Percentiles rank a stretch among this genome's conserved stretches.
Conservation (phyloP, 805 yeast species). For the Starmerella lactis-condensi region DNA sequence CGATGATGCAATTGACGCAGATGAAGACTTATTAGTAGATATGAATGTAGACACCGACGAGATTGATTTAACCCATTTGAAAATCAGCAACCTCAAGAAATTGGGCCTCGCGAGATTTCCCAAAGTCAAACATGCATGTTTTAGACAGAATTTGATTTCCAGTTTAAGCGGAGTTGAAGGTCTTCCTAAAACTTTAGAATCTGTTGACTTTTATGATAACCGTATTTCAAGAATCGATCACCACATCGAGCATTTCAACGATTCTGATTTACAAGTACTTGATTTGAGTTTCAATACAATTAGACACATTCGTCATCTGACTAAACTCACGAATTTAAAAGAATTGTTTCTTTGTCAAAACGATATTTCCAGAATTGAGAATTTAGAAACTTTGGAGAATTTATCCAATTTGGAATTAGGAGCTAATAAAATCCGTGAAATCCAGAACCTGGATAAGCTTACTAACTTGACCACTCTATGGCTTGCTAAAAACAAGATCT, state of each 20-base stretch:
- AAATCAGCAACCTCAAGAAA: slow-evolving; percentile 32
- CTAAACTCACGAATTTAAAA: slow-evolving; percentile 39
- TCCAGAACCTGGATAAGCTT: slow-evolving; percentile 38
- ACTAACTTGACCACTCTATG: slow-evolving; percentile 54
- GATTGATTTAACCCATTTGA: slow-evolving; percentile 41
- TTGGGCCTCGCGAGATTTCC: slow-evolving; percentile 32
- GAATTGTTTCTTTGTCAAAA: slow-evolving; percentile 78
- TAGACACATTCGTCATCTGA: slow-evolving; percentile 64
- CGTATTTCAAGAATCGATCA: slow-evolving; percentile 63
- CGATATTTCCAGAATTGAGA: slow-evolving; percentile 53
- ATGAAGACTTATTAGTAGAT: slow-evolving; percentile 34
- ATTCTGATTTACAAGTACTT: slow-evolving; percentile 31
- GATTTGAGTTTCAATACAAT: slow-evolving; percentile 85
- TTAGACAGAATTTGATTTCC: slow-evolving; percentile 69
- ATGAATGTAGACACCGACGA: slow-evolving; percentile 31
- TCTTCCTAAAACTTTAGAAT: slow-evolving; percentile 41
- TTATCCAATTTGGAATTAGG: slow-evolving; percentile 70
- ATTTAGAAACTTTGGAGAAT: slow-evolving; percentile 36
- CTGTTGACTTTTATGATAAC: slow-evolving; percentile 81
- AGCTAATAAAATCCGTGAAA: slow-evolving; percentile 51
- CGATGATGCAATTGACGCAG: slow-evolving; percentile 35
- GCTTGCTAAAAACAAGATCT: slow-evolving; percentile 77
- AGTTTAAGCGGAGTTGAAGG: slow-evolving; percentile 53
- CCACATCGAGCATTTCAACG: slow-evolving; percentile 39
- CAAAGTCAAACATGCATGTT: slow-evolving; percentile 40